Percentiles rank a stretch among this genome's conserved stretches.
These are phyloP conservation scores for Quercus robur DNA, from an alignment of 306 rosid genomes.

Conservation along the genomic window DNA sequence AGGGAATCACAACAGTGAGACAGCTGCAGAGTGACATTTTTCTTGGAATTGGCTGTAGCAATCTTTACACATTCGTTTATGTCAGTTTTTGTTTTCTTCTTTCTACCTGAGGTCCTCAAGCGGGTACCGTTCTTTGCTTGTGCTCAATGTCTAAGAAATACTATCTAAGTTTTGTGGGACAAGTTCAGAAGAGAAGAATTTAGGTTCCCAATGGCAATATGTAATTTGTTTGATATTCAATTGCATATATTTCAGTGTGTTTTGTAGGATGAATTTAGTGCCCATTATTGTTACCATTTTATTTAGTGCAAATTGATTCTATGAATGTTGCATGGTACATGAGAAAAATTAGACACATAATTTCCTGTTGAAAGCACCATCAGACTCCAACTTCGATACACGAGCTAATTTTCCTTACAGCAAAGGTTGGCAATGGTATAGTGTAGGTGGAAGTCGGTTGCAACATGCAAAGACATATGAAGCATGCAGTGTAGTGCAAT, in stretches of 20 bases:
- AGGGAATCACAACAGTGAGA: conserved; percentile 35
- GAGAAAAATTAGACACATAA: neutral
- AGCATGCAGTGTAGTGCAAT: neutral
- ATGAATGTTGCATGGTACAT: conserved; percentile 1
- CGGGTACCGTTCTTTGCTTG: conserved; percentile 7
- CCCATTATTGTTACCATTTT: neutral
- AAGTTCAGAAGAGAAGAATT: conserved; percentile 17
- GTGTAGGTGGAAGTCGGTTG: neutral
- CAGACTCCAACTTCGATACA: neutral
- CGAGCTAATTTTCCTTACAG: neutral
- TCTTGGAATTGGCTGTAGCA: conserved; percentile 6
- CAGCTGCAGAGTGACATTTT: conserved; percentile 48
- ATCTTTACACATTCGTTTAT: conserved; percentile 17
- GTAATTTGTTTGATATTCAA: conserved; percentile 20
- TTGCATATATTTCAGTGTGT: neutral
- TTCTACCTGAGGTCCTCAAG: neutral
- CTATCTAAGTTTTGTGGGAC: neutral
- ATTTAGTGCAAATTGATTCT: neutral
- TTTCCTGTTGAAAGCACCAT: neutral
- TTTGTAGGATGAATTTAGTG: conserved; percentile 13
- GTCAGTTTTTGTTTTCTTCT: conserved; percentile 6
- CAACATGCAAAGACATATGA: neutral
- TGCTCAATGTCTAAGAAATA: neutral
- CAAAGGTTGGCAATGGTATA: neutral
- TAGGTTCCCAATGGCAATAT: conserved; percentile 4